These are phyloP conservation scores for Ophiobolus disseminans DNA, from an alignment of 2,329 filamentous ascomycete genomes.

Conservation along the genomic window DNA sequence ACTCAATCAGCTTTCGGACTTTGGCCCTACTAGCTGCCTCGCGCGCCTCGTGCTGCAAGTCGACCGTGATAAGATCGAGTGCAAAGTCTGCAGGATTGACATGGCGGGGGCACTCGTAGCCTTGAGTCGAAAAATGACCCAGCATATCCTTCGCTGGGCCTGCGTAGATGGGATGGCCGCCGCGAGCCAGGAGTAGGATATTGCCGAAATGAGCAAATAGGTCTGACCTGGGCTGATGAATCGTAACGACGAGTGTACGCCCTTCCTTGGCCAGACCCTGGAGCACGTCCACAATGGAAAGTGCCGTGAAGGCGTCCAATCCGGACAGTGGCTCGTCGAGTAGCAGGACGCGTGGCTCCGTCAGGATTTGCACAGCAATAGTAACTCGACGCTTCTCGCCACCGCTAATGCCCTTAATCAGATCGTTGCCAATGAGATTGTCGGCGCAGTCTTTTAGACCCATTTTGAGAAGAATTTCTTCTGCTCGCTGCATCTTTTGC, in stretches of 20 bases:
- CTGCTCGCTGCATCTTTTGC: conserved; percentile 72
- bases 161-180: conserved; percentile 72
- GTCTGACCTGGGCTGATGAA: conserved; percentile 78
- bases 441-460: conserved; percentile 80
- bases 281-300: conserved; percentile 73
- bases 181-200: conserved; percentile 72
- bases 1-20: conserved; percentile 66
- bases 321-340: conserved; percentile 81
- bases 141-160: conserved; percentile 71
- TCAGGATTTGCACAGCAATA: conserved; percentile 79
- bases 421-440: conserved; percentile 73
- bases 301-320: conserved; percentile 78
- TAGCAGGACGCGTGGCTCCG: conserved; percentile 74
- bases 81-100: conserved; percentile 82
- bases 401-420: conserved; percentile 79
- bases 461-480: conserved; percentile 76
- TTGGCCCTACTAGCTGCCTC: conserved; percentile 69
- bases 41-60: conserved; percentile 69
- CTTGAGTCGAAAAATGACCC: conserved; percentile 65
- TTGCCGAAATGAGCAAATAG: conserved; percentile 75
- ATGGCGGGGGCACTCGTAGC: conserved; percentile 70
- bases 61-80: conserved; percentile 77
- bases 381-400: conserved; percentile 80
- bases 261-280: conserved; percentile 74
- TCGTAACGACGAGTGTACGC: conserved; percentile 76